A percentile compares a stretch with the other conserved stretches of the same genome.
Evolutionary conservation across 495 filamentous ascomycete genomes (phyloP).

Genomic region (Astrothelium subdiscretum): DNA sequence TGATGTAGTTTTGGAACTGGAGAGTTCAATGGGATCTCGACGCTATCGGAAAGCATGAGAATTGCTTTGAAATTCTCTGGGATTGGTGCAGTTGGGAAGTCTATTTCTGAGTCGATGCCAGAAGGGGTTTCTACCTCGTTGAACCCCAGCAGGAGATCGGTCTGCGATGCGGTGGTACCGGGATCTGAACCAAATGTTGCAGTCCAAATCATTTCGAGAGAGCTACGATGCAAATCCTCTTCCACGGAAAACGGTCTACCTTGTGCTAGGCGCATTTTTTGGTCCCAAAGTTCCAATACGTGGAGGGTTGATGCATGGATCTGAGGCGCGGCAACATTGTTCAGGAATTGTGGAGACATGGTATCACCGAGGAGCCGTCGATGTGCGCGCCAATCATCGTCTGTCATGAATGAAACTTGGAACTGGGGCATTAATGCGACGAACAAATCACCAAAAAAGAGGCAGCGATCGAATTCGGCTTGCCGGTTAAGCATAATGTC

Average conservation of each 20-base stretch:
- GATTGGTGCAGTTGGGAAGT: no score
- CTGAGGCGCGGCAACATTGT: slow-evolving; percentile 5
- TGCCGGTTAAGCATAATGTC: slow-evolving; percentile 7
- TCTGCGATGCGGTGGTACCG: not conserved
- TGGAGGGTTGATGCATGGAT: not conserved
- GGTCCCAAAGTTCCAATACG: slow-evolving; percentile 5
- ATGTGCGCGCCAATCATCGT: slow-evolving; percentile 1
- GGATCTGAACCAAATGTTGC: not conserved
- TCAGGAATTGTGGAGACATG: slow-evolving; percentile 4
- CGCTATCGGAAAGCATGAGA: no score
- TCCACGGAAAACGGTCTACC: slow-evolving; percentile 3
- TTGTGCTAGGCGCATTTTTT: slow-evolving; percentile 3
- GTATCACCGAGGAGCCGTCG: slow-evolving; percentile 4
- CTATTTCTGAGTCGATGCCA: no score
- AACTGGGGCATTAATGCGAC: not conserved
- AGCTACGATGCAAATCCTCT: not conserved
- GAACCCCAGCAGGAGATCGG: not conserved
- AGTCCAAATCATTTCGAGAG: slow-evolving; percentile 6
- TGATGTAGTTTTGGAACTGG: not conserved
- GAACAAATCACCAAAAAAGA: slow-evolving; percentile 10
- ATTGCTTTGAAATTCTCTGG: no score
- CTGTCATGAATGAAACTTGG: slow-evolving; percentile 4
- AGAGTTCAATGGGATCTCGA: not conserved
- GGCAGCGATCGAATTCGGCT: slow-evolving; percentile 10
- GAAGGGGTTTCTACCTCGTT: not conserved